phyloP scores from a whole-genome alignment of 2,329 filamentous ascomycete genomes.

The Xylaria sp. region DNA sequence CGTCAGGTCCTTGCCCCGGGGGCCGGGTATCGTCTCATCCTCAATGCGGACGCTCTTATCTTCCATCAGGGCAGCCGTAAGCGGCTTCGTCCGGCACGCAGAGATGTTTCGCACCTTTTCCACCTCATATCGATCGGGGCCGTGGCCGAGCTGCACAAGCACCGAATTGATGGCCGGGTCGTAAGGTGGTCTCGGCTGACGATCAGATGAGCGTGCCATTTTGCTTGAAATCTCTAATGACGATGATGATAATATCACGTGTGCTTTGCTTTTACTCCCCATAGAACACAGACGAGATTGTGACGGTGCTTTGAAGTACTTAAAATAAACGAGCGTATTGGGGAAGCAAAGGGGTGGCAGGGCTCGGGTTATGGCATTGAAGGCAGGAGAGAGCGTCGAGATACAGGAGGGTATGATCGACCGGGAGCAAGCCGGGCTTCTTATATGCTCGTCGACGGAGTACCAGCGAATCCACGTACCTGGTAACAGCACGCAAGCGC shows the following conservation, averaged over 20 bases:
- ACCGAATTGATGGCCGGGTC: slow-evolving; percentile 38
- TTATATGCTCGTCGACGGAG: slow-evolving; percentile 19
- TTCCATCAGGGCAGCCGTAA: slow-evolving; percentile 37
- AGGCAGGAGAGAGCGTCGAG: not conserved
- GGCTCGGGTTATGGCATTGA: not conserved
- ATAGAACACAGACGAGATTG: not conserved
- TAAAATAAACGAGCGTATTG: not conserved
- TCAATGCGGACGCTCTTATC: slow-evolving; percentile 38
- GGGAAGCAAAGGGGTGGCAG: not conserved
- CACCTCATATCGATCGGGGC: slow-evolving; percentile 38
- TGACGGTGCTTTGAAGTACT: not conserved
- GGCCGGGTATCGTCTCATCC: slow-evolving; percentile 36
- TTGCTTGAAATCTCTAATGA: slow-evolving; percentile 19
- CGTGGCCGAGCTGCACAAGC: slow-evolving; percentile 34
- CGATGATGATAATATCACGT: slow-evolving; percentile 2
- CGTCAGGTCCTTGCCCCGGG: slow-evolving; percentile 33
- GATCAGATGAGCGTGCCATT: slow-evolving; percentile 37
- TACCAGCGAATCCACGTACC: slow-evolving; percentile 21
- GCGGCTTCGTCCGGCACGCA: slow-evolving; percentile 33
- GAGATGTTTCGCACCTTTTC: slow-evolving; percentile 38
- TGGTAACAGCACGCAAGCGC: slow-evolving; percentile 19
- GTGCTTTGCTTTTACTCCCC: slow-evolving; percentile 1
- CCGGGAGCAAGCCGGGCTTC: slow-evolving; percentile 12
- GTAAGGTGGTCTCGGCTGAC: slow-evolving; percentile 39
- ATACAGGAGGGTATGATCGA: slow-evolving; percentile 5